Conservation (phyloP, 768 basidiomycete genomes). For the Tylopilus cervinicoccineus region DNA sequence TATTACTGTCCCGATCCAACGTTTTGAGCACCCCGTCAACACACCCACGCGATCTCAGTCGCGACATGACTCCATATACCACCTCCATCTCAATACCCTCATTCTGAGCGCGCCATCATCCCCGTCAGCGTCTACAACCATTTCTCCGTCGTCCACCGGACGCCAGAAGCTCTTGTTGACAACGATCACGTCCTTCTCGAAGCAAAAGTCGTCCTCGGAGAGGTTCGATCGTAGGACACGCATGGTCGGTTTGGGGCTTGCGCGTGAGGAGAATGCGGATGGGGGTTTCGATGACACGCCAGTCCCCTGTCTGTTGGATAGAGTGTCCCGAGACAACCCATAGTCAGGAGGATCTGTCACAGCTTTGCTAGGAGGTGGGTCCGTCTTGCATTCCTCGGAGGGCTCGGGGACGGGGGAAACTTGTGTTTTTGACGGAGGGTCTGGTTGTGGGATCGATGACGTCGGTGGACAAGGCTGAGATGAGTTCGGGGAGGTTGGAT, state of each 20-base stretch:
- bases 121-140: slow-evolving; percentile 12
- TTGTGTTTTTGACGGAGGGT: slow-evolving; percentile 4
- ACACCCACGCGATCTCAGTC: background rate
- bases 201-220: slow-evolving; percentile 18
- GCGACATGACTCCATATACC: slow-evolving; percentile 11
- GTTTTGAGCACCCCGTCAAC: background rate
- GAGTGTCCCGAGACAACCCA: background rate
- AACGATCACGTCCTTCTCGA: slow-evolving; percentile 18
- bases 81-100: slow-evolving; percentile 28
- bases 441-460: background rate
- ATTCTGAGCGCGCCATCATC: slow-evolving; percentile 13
- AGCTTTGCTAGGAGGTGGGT: background rate
- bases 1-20: background rate
- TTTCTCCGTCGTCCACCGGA: slow-evolving; percentile 4
- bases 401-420: background rate
- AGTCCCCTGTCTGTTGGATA: background rate
- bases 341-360: slow-evolving; percentile 5
- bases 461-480: background rate
- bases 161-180: slow-evolving; percentile 7
- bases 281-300: background rate
- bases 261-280: background rate
- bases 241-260: background rate
- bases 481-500: background rate
- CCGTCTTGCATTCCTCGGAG: background rate
- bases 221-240: slow-evolving; percentile 19